Base-by-base conservation (phyloP, 768 basidiomycete species). In the Calocybe cyanea region DNA sequence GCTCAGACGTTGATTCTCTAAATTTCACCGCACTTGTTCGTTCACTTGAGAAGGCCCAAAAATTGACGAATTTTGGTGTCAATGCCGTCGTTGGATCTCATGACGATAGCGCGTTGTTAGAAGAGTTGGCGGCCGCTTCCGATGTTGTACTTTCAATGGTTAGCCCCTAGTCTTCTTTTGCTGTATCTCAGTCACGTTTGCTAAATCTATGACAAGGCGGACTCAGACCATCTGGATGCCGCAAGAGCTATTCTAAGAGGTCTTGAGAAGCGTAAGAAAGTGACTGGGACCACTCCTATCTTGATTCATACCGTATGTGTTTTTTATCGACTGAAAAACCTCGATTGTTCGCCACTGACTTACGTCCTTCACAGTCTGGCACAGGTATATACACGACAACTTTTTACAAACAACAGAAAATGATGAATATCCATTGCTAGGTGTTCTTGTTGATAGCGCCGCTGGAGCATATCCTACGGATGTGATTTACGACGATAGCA, bases 221-320 rank as follows among this genome's bases (percentile, higher is more conserved):
- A 67, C 52, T 51, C 60, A 2, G 80, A 85, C 49, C 59, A 81
- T 43, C 39, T 73, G 0, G 54, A 56, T 3, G 73, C 74, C 0
- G 66, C 65, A 0, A 50, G 67, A 31, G 75, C 77, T 2, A 72
- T 76, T 4, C 58, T 85, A 46, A 64, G 57, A 13, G 83, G 85
- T 1, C 45, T 78, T 58, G 78, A 73, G 63, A 70, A 67, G 50
- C 61, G 68, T n/a, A 57, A 71, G 41, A 62, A 65, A 23, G 53
- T 49, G 24, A 73, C 71, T 1, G 73, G 75, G 3, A 63, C 54
- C 1, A 54, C 58, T 1, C 71, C 80, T 3, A 65, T 70, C 46
- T 66, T 78, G 6, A 82, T 87, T 11, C 79, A 86, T 53, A 82
- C 80, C 0, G 83, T 80, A 54, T 30, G 66, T 72, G 9, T 49